Conservation (phyloP, 2,329 filamentous ascomycete species). For the Talaromyces amestolkiae region DNA sequence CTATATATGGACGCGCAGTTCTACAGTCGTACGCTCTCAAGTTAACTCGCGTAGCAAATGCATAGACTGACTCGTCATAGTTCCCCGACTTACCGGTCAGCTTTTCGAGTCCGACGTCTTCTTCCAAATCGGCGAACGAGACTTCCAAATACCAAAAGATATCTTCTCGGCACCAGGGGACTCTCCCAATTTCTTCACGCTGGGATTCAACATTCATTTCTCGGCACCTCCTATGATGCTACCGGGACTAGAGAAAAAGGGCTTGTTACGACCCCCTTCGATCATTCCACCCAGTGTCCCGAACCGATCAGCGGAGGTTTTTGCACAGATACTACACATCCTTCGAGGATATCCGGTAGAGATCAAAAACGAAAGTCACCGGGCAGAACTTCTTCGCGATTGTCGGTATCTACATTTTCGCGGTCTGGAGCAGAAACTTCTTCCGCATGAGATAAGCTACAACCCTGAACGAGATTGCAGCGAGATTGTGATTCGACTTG, state of each 20-base stretch:
- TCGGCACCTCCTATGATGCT: constrained; percentile 75
- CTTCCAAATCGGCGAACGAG: constrained; percentile 79
- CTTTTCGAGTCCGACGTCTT: constrained; percentile 90
- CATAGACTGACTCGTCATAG: constrained; percentile 41
- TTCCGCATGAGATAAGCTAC: constrained; percentile 71
- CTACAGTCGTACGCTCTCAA: constrained; percentile 66
- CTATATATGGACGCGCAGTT: constrained; percentile 94
- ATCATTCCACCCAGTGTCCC: constrained; percentile 80
- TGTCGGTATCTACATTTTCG: constrained; percentile 92
- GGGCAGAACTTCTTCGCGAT: constrained; percentile 74
- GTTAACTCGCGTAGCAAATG: too few species aligned
- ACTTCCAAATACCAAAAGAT: constrained; percentile 88
- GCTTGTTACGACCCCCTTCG: constrained; percentile 79
- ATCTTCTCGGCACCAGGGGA: constrained; percentile 83
- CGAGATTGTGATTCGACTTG: constrained; percentile 76
- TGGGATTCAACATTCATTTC: constrained; percentile 88
- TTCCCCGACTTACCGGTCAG: constrained; percentile 85
- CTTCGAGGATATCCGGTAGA: constrained; percentile 79
- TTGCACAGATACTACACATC: constrained; percentile 76
- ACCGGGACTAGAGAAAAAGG: constrained; percentile 75
- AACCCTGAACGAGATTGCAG: constrained; percentile 66
- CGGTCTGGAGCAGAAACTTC: constrained; percentile 81
- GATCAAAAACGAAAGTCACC: constrained; percentile 73
- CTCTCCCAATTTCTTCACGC: constrained; percentile 91
- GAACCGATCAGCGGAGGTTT: constrained; percentile 77